A percentile compares a stretch with the other conserved stretches of the same genome.
These are phyloP conservation scores for Crithidia expoeki DNA, from an alignment of 208 protist species.

Conservation along the genomic window DNA sequence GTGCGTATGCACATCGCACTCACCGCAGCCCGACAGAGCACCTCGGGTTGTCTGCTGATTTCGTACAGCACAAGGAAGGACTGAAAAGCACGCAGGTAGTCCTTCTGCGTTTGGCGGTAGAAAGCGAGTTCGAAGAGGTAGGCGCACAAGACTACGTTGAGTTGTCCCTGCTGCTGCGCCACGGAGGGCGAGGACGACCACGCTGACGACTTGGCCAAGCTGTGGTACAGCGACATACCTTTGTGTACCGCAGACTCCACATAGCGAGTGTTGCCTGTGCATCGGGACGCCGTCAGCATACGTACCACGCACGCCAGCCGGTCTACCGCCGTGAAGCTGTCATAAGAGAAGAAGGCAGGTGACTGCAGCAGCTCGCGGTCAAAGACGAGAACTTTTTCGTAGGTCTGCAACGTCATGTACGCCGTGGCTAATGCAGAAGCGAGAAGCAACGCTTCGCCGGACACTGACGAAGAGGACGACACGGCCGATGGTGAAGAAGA, in stretches of 20 bases:
- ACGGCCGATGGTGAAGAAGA: no score
- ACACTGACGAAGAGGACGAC: neutral
- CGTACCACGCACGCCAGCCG: conserved; percentile 31
- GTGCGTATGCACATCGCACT: conserved; percentile 25
- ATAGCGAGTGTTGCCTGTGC: conserved; percentile 6
- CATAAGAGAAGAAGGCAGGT: conserved; percentile 25
- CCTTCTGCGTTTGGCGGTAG: conserved; percentile 21
- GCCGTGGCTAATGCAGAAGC: conserved; percentile 6
- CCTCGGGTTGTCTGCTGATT: conserved; percentile 10
- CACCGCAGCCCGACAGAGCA: conserved; percentile 19
- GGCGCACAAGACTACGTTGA: conserved; percentile 11
- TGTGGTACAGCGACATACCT: conserved; percentile 27
- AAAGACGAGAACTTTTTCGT: conserved; percentile 17
- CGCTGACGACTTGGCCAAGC: neutral
- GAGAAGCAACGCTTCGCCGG: conserved; percentile 27
- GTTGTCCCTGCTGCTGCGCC: neutral
- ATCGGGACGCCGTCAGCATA: conserved; percentile 13
- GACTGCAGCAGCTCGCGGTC: conserved; percentile 37
- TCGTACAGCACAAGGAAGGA: conserved; percentile 22
- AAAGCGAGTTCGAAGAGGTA: conserved; percentile 27
- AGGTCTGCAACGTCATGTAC: conserved; percentile 11
- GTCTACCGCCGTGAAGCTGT: conserved; percentile 17
- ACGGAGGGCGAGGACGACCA: neutral
- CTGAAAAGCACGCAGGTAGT: conserved; percentile 35
- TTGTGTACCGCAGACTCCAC: conserved; percentile 30